Evolutionary conservation across 768 basidiomycete genomes (phyloP).

Genomic region (Rhizopogon sp.): DNA sequence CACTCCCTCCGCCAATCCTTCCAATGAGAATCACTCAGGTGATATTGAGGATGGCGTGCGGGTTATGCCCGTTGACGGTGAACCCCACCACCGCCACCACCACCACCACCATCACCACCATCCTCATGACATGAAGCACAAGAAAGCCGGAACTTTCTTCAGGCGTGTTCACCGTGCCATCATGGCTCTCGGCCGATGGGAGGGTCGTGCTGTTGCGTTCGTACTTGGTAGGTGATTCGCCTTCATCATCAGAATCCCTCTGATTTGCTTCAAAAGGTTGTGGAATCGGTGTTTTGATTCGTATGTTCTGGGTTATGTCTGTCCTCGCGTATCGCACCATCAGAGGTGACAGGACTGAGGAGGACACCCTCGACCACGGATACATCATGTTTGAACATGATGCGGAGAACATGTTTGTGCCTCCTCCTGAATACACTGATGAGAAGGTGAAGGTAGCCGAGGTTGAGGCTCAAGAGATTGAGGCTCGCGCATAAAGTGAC

Average conservation of each 20-base stretch:
- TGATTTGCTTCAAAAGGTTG: slow-evolving; percentile 45
- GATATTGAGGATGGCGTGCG: not conserved
- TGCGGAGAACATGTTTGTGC: slow-evolving; percentile 41
- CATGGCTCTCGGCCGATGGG: slow-evolving; percentile 73
- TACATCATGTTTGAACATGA: slow-evolving; percentile 41
- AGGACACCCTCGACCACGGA: slow-evolving; percentile 35
- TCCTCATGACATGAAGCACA: slow-evolving; percentile 18
- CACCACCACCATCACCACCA: slow-evolving; percentile 17
- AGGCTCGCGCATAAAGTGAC: not conserved
- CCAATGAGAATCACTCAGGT: not conserved
- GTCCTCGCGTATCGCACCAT: slow-evolving; percentile 57
- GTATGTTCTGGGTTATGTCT: slow-evolving; percentile 74
- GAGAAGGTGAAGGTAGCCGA: slow-evolving; percentile 39
- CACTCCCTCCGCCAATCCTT: not conserved
- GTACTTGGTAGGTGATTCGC: slow-evolving; percentile 56
- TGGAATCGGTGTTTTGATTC: slow-evolving; percentile 74
- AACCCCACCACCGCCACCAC: slow-evolving; percentile 20
- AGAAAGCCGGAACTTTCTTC: slow-evolving; percentile 38
- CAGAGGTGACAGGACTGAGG: slow-evolving; percentile 36
- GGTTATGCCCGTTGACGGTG: not conserved
- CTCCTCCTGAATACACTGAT: slow-evolving; percentile 57
- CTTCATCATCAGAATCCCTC: not conserved
- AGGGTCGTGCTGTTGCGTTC: slow-evolving; percentile 77
- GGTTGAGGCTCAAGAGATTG: slow-evolving; percentile 5
- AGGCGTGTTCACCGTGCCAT: slow-evolving; percentile 61